Percentiles rank a stretch among this genome's conserved stretches.
These are phyloP conservation scores for Fusarium subglutinans DNA, from an alignment of 2,329 filamentous ascomycete species.

Conservation along the genomic window DNA sequence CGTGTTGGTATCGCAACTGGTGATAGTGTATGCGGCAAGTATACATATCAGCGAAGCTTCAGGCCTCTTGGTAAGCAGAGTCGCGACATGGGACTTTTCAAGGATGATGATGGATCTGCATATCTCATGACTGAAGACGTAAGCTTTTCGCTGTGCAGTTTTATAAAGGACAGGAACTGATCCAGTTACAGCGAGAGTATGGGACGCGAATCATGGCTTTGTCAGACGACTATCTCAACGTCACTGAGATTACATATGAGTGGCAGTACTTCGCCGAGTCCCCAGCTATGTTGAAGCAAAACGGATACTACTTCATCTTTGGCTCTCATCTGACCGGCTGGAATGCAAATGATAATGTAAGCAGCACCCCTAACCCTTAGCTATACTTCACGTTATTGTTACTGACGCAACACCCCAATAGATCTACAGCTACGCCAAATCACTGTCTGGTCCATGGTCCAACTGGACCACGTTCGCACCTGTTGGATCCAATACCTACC, in stretches of 20 bases:
- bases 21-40: slow-evolving; percentile 67
- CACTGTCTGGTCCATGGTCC: slow-evolving; percentile 68
- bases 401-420: slow-evolving; percentile 5
- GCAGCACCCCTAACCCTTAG: fast-evolving
- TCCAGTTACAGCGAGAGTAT: slow-evolving; percentile 56
- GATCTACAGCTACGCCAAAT: slow-evolving; percentile 66
- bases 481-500: slow-evolving; percentile 64
- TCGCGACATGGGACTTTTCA: slow-evolving; percentile 68
- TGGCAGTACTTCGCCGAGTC: slow-evolving; percentile 68
- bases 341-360: slow-evolving; percentile 70
- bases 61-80: slow-evolving; percentile 50
- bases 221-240: slow-evolving; percentile 64
- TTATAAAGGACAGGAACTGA: neutral
- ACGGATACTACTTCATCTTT: slow-evolving; percentile 72
- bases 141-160: slow-evolving; percentile 27
- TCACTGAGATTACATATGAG: slow-evolving; percentile 58
- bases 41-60: slow-evolving; percentile 52
- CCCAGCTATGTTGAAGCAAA: slow-evolving; percentile 69
- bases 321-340: slow-evolving; percentile 66
- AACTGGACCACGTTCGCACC: slow-evolving; percentile 68
- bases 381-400: fast-evolving
- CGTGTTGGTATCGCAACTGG: slow-evolving; percentile 71
- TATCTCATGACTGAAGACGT: slow-evolving; percentile 73
- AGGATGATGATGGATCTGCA: slow-evolving; percentile 68
- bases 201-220: slow-evolving; percentile 67